Evolutionary conservation across 2,329 filamentous ascomycete genomes (phyloP).

Genomic region (Colletotrichum sp.): DNA sequence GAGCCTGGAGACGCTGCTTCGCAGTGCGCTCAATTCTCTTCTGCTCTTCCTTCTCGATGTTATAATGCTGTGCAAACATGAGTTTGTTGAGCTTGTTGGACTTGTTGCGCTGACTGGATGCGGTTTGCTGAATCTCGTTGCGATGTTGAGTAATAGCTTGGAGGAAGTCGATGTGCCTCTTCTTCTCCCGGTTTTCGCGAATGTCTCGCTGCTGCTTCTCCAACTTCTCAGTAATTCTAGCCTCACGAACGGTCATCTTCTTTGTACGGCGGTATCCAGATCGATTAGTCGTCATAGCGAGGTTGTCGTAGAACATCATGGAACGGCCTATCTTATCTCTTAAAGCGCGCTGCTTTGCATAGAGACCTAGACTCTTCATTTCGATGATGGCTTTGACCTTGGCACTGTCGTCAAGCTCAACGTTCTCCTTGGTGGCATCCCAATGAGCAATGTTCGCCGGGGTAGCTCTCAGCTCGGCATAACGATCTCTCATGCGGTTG

Average conservation of each 20-base stretch:
- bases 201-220: slow-evolving; percentile 99
- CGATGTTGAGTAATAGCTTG: slow-evolving; percentile 85
- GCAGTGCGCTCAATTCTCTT: slow-evolving; percentile 97
- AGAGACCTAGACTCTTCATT: slow-evolving; percentile 88
- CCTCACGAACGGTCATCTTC: slow-evolving; percentile 95
- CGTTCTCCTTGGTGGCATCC: slow-evolving; percentile 75
- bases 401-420: slow-evolving; percentile 77
- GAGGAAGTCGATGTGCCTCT: slow-evolving; percentile 93
- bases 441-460: slow-evolving; percentile 87
- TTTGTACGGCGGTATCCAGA: slow-evolving; percentile 91
- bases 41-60: slow-evolving; percentile 99
- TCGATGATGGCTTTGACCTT: slow-evolving; percentile 94
- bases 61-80: slow-evolving; percentile 89
- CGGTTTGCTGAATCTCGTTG: slow-evolving; percentile 75
- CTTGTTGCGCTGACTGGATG: slow-evolving; percentile 72
- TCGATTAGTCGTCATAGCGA: slow-evolving; percentile 96
- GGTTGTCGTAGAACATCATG: slow-evolving; percentile 94
- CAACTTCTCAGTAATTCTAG: slow-evolving; percentile 96
- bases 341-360: slow-evolving; percentile 85
- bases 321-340: slow-evolving; percentile 87
- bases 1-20: slow-evolving; percentile 98
- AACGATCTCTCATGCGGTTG: slow-evolving; percentile 86
- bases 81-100: slow-evolving; percentile 85
- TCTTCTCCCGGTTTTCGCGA: slow-evolving; percentile 94
- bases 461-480: slow-evolving; percentile 81